These are phyloP conservation scores for Cutaneotrichosporon sp. DNA, from an alignment of 1,284 basidiomycete species.

Conservation along the genomic window DNA sequence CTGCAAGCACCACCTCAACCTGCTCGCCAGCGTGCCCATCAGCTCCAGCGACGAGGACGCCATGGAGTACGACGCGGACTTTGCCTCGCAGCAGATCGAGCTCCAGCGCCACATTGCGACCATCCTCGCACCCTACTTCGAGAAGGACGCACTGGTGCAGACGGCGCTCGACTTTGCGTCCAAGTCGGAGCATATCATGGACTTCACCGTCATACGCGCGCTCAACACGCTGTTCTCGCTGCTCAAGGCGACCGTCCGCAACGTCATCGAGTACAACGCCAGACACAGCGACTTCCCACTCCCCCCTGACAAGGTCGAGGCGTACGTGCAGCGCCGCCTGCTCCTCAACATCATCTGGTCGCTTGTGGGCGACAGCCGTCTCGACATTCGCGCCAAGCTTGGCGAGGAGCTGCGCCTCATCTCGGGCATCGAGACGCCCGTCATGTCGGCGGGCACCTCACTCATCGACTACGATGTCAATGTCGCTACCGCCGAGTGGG, in stretches of 20 bases:
- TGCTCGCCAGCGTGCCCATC: slow-evolving; percentile 73
- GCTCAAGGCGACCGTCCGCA: slow-evolving; percentile 92
- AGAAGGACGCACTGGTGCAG: slow-evolving; percentile 75
- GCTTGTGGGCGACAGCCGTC: slow-evolving; percentile 92
- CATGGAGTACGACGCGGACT: slow-evolving; percentile 57
- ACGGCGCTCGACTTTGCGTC: slow-evolving; percentile 76
- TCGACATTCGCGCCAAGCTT: slow-evolving; percentile 85
- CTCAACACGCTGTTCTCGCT: slow-evolving; percentile 96
- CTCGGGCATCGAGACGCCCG: slow-evolving; percentile 87
- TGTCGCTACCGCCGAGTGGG: slow-evolving; percentile 82
- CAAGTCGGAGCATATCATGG: slow-evolving; percentile 95
- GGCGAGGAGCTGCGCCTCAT: slow-evolving; percentile 83
- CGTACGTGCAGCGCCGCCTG: slow-evolving; percentile 88
- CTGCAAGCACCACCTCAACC: slow-evolving; percentile 82
- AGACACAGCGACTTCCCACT: slow-evolving; percentile 96
- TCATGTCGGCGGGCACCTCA: slow-evolving; percentile 70
- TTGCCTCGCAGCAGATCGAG: slow-evolving; percentile 58
- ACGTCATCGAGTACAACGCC: slow-evolving; percentile 91
- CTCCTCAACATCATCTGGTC: slow-evolving; percentile 96
- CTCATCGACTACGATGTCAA: slow-evolving; percentile 97
- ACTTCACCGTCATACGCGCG: slow-evolving; percentile 89
- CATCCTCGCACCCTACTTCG: slow-evolving; percentile 80
- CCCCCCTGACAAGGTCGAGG: slow-evolving; percentile 75
- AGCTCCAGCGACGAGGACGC: slow-evolving; percentile 87
- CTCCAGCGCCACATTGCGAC: slow-evolving; percentile 78